A percentile compares a stretch with the other conserved stretches of the same genome.
phyloP scores from a whole-genome alignment of 169 alveolate genomes.

The Miamiensis avidus region DNA sequence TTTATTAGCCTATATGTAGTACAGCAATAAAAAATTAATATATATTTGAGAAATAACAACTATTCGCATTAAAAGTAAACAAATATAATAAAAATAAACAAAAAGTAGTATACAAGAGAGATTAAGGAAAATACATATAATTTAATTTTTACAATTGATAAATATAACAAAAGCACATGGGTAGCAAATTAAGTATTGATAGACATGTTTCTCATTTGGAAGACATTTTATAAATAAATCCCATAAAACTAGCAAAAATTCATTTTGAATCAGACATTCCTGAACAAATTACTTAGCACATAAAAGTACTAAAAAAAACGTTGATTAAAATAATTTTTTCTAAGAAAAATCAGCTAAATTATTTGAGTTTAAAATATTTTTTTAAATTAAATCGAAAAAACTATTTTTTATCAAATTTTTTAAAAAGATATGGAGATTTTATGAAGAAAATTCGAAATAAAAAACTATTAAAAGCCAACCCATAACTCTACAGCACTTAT shows the following conservation, averaged over 20 bases:
- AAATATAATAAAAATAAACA: too few relatives aligned
- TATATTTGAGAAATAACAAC: too few relatives aligned
- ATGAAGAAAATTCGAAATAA: constrained; percentile 42
- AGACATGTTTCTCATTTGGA: constrained; percentile 19
- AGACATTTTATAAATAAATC: constrained; percentile 15
- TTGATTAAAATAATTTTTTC: not conserved
- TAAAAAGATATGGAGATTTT: constrained; percentile 70
- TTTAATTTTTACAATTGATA: too few relatives aligned
- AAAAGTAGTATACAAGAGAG: too few relatives aligned
- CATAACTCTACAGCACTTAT: constrained; percentile 43
- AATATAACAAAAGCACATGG: too few relatives aligned
- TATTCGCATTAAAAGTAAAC: too few relatives aligned
- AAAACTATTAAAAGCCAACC: constrained; percentile 52
- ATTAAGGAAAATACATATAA: too few relatives aligned
- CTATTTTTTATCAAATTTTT: not conserved
- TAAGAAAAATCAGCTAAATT: not conserved
- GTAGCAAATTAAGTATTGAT: constrained; percentile 27
- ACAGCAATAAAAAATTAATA: too few relatives aligned
- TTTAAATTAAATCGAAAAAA: not conserved
- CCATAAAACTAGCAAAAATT: constrained; percentile 5
- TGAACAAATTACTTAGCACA: constrained; percentile 14
- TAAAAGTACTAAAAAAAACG: constrained; percentile 2
- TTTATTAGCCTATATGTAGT: too few relatives aligned
- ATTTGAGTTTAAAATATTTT: not conserved
- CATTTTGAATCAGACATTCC: constrained; percentile 23